Evolutionary conservation across 139 green algal species (phyloP), one percentile per base, ranked within the genome.

Genomic region (Coccomyxa sp.): DNA sequence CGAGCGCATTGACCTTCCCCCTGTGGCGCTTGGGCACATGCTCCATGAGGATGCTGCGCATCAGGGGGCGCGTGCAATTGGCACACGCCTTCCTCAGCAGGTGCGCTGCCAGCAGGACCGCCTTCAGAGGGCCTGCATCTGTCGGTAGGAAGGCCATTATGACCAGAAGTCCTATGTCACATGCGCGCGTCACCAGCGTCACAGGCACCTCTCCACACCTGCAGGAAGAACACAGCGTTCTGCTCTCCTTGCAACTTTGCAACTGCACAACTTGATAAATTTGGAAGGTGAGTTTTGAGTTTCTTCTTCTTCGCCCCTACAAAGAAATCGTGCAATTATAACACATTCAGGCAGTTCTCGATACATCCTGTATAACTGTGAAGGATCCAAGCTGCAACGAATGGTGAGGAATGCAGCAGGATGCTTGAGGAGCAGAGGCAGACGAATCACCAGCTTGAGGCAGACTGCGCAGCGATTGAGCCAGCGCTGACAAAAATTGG

Each of bases 1-100:
- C 88, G n/a, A 91, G 59, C 7, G 85, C 88, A 31, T 90, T 90
- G 21, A 90, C 83, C 38, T 89, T 87, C 38, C 82, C 88, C 13
- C 88, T 75, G 51, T 87, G 81, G 30, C 63, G 79, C 12, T 82
- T 82, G 0, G 87, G 80, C 51, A 88, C 85, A 28, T 85, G 77
- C 27, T 90, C 85, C 86, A 90, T 90, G 16, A 91, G 84, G 67
- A 91, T 58, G 68, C 31, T 83, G 58, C 87, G 79, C 84, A 71
- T 76, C 23, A 90, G 81, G 14, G 88, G 86, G 11, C 88, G 83
- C 0, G 86, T 83, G 57, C 79, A 85, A 57, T 91, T 91, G 59
- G 88, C 88, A 18, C 84, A 58, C 1, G 82, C 82, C 76, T 79
- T 85, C 30, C 88, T 81, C 30, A 84, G 16, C 13, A 91, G 66